Conservation (phyloP, 345 rosid genomes). For the Capsella bursapastoris region DNA sequence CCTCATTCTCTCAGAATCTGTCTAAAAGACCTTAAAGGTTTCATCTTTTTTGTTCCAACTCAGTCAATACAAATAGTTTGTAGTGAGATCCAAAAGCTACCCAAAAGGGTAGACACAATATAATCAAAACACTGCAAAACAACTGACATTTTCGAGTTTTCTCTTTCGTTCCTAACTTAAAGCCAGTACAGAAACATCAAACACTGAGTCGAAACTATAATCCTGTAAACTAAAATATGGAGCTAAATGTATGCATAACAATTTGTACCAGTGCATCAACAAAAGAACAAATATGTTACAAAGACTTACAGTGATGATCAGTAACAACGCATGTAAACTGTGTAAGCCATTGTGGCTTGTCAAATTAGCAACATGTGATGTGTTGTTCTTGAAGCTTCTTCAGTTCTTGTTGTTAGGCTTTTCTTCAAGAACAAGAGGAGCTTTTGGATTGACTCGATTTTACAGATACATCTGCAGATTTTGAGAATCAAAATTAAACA, state of each 20-base stretch:
- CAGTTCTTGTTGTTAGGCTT: not conserved
- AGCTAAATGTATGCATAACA: too few relatives aligned
- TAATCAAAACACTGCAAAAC: not conserved
- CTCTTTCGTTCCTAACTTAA: not conserved
- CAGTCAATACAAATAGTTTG: not conserved
- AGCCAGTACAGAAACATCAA: too few relatives aligned
- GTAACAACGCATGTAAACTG: too few relatives aligned
- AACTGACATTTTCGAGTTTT: not conserved
- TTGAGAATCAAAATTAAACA: not conserved
- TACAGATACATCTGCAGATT: not conserved
- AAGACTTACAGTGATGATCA: too few relatives aligned
- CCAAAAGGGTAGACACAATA: not conserved
- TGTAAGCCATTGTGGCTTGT: not conserved
- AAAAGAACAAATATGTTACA: too few relatives aligned
- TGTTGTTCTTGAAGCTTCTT: not conserved
- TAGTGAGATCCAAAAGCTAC: not conserved
- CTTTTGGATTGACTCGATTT: constrained; percentile 7
- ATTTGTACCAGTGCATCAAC: too few relatives aligned
- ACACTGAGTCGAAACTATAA: too few relatives aligned
- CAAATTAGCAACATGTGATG: not conserved
- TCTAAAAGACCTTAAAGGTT: not conserved
- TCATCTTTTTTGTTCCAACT: not conserved
- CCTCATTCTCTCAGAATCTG: constrained; percentile 1
- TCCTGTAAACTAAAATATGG: too few relatives aligned
- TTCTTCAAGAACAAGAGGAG: constrained; percentile 14